Evolutionary conservation across 2,329 filamentous ascomycete genomes (phyloP), one percentile per base, ranked within the genome.

Genomic region (Aureobasidium leucospermi): DNA sequence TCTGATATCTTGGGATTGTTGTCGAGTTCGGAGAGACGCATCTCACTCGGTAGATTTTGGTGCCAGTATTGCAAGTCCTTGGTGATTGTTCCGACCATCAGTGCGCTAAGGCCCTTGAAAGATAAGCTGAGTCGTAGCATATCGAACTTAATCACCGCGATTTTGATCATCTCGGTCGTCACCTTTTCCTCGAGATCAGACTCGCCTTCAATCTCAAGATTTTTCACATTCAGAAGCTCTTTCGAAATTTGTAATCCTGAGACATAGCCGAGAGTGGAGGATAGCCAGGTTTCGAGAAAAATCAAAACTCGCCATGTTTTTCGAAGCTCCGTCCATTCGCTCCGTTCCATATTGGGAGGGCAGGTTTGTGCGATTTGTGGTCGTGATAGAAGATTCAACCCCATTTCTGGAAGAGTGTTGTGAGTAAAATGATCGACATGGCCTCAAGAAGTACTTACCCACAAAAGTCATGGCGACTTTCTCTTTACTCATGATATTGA

Each of bases 141-240:
- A n/a, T 60, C 51, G 28, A 48, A 41, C 32, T 60, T 60, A n/a
- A 60, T 43, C 15, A 48, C 16, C 0, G 51, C 41, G 29, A 60
- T 49, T n/a, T 49, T 60, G 51, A 52, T 38, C 59, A 60, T 60
- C 31, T 60, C 59, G 7, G 59, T 56, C 28, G 42, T 31, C 23
- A 60, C 51, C n/a, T 34, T 32, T 10, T 56, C 59, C 9, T 52
- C 58, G 4, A 60, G 32, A 15, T 31, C n/a, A 16, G 28, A 4
- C 16, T 53, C 48, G 9, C 29, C 23, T 5, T 55, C 58, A 1
- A 41, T 53, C 31, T 60, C 48, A n/a, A 60, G 10, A 6, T 47
- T 41, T 13, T 38, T 46, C 31, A 43, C 9, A 8, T 45, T 36
- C 19, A 15, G 11, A 23, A 34, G 7, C 1, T 38, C 46, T n/a